These are phyloP conservation scores for Urochloa ruziziensis DNA, from an alignment of 176 grass and related monocot genomes.

Conservation along the genomic window DNA sequence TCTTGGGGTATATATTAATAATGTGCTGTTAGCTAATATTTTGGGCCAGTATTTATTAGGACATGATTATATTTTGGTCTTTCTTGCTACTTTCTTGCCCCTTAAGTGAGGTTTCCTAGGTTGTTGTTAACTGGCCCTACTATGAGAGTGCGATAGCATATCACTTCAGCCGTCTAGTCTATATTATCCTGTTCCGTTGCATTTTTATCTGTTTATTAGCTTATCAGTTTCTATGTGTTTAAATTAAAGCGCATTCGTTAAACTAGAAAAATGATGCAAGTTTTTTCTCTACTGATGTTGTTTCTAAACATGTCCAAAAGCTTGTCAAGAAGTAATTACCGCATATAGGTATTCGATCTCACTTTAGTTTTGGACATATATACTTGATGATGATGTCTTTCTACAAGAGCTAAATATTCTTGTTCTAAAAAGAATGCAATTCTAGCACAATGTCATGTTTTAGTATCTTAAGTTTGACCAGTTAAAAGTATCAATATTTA, in stretches of 20 bases:
- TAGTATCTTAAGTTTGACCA: no score
- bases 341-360: no score
- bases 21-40: not conserved
- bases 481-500: no score
- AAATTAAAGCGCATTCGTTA: not conserved
- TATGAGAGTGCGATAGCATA: conserved; percentile 1
- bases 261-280: not conserved
- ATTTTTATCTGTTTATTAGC: not conserved
- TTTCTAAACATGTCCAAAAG: not conserved
- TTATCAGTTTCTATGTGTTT: not conserved
- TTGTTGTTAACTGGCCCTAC: conserved; percentile 27
- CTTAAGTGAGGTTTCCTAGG: conserved; percentile 34
- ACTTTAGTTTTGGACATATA: conserved; percentile 20
- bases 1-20: not conserved
- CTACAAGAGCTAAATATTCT: not conserved
- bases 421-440: no score
- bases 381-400: conserved; percentile 21
- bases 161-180: conserved; percentile 24
- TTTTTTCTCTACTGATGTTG: not conserved
- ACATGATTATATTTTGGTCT: conserved; percentile 1
- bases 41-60: not conserved
- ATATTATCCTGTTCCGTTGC: not conserved
- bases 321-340: not conserved
- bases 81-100: conserved; percentile 34
- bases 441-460: no score